Base-by-base conservation (phyloP, 139 green algal genomes). In the Chlamydomonas schloesseri region DNA sequence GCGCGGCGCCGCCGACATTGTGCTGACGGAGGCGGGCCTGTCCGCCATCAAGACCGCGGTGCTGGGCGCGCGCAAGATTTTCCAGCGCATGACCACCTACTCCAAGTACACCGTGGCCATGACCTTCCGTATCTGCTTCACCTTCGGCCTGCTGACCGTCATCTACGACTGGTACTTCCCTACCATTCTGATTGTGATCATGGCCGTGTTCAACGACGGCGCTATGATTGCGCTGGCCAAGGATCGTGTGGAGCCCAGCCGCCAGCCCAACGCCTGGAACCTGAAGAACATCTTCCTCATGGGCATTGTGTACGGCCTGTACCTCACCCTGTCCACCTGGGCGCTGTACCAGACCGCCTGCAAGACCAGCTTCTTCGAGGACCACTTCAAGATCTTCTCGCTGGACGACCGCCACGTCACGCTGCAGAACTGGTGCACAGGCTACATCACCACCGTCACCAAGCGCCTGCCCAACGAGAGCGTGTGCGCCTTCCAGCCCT, bases 1-100 rank as follows among this genome's bases (percentile, higher is more conserved):
- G 3, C 92, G 94, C 50, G 94, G 92, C 47, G 96, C 96, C 20
- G 94, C 96, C 58, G 96, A 98, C 89, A 98, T 98, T 69, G 95
- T 90, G 50, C 86, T 93, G 34, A 95, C 90, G 3, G 89, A 92
- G 88, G 79, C 88, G 1, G 92, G 92, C 18, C 88, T 94, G 70
- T 91, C 76, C 31, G 89, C 89, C 46, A 97, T 97, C 83, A 93
- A 95, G 47, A 91, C 88, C 20, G 95, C 95, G 24, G 91, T 98
- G 81, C 94, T 96, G 79, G 92, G 93, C 47, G 93, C 95, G 4
- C 91, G 95, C 86, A 96, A 96, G 88, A 98, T 98, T 87, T 98
- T 98, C 95, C 94, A 97, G 90, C 93, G 96, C 84, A 97, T 98
- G 94, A 97, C 93, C 71, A 97, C 93, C 24, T 98, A 97, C 89